These are phyloP conservation scores for Eimeria falciformis DNA, from an alignment of 169 alveolate species.

Conservation along the genomic window DNA sequence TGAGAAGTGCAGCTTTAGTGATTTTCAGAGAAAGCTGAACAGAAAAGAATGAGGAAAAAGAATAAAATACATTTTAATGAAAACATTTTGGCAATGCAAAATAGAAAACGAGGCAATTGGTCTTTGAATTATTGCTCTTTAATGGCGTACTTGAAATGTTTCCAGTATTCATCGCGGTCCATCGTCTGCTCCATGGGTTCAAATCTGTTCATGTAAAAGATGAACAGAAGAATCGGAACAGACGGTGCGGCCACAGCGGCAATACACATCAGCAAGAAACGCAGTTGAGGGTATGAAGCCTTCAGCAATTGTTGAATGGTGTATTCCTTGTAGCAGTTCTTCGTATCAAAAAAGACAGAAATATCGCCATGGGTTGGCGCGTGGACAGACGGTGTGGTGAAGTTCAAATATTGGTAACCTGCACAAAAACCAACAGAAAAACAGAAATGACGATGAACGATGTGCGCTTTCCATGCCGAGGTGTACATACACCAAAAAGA, in stretches of 20 bases:
- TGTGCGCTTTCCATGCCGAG: not conserved
- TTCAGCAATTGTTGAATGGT: not conserved
- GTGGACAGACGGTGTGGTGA: slow-evolving; percentile 50
- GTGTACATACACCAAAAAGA: not conserved
- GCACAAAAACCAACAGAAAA: not conserved
- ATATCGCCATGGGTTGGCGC: slow-evolving; percentile 71
- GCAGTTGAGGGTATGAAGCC: slow-evolving; percentile 41
- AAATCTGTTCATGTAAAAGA: slow-evolving; percentile 41
- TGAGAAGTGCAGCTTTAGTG: no score
- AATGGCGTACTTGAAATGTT: slow-evolving; percentile 40
- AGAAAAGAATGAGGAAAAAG: no score
- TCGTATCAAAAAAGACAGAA: slow-evolving; percentile 64
- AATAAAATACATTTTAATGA: no score
- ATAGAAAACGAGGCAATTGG: no score
- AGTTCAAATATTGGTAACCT: slow-evolving; percentile 62
- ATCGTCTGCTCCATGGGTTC: slow-evolving; percentile 67
- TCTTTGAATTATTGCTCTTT: no score
- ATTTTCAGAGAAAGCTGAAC: no score
- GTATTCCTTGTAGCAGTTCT: slow-evolving; percentile 39
- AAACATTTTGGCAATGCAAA: no score
- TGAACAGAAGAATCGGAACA: slow-evolving; percentile 31
- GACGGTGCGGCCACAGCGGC: not conserved
- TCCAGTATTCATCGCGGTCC: slow-evolving; percentile 70
- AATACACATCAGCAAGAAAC: slow-evolving; percentile 49
- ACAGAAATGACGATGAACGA: not conserved